Base-by-base conservation (phyloP, 345 rosid species). In the Noccaea caerulescens region DNA sequence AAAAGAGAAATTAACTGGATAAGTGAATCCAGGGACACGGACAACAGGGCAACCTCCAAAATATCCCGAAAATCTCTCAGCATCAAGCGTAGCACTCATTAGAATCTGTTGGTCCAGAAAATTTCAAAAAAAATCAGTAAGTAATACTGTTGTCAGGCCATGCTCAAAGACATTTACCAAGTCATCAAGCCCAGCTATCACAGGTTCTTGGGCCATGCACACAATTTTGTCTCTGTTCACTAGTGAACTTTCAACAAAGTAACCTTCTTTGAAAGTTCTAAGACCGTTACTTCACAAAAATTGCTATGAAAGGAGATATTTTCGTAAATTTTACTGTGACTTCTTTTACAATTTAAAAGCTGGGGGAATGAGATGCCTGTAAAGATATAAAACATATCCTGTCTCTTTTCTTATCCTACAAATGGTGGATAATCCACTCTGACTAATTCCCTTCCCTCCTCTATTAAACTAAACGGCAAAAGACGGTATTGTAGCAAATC, bases 51-150 rank as follows among this genome's bases (percentile, higher is more conserved):
- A 93, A 75, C 96, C 93, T 41, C 94, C 98, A 87, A 93, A 93
- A 83, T 93, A 93, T 71, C 82, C 86, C 4, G 96, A 86, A 83
- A 93, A 91, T 67, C 92, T 80, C 60, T 83, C 98, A 52, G 96
- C 86, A 81, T 93, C 92, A 27, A 93, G 85, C 11, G 98, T 93
- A 51, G 98, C 98, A 82, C 98, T 93, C 98, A 93, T 93, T 63
- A 93, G 67, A 76, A 93, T 80, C 98, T 91, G 85, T 72, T 8
- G 18, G 52, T 63, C 58, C 34, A 72, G 9, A 41, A 44, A 39
- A 23, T 32, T 72, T 13, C 20, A 56, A 64, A n/a, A n/a, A 67
- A 45, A 69, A 14, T 20, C 44, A 50, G 57, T 47, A 63, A 49
- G 20, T 8, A 34, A 14, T 58, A 8, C 16, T 30, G 11, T 18